Evolutionary conservation across 1,284 basidiomycete genomes (phyloP).

Genomic region (Ceratobasidium sp.): DNA sequence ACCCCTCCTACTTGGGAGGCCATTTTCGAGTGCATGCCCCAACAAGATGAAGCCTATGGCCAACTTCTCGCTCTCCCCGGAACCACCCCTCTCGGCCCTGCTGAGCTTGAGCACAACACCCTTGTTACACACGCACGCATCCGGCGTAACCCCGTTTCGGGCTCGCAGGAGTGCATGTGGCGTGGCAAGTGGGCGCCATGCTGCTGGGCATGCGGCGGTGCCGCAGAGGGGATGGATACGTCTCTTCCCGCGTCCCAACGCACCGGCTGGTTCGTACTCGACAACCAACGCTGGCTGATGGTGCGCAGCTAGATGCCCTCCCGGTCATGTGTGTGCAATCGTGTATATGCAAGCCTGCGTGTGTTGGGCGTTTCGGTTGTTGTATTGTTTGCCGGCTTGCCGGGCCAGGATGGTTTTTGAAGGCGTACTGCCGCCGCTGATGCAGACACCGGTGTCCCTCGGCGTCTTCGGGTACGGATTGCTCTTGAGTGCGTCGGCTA

Average conservation of each 20-base stretch:
- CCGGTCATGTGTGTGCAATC: constrained; percentile 10
- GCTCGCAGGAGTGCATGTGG: constrained; percentile 42
- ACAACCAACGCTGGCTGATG: constrained; percentile 39
- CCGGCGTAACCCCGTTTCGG: constrained; percentile 31
- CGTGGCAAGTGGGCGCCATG: constrained; percentile 38
- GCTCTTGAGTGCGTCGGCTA: constrained; percentile 25
- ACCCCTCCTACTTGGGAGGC: constrained; percentile 41
- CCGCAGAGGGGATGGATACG: constrained; percentile 41
- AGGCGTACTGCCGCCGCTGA: not conserved
- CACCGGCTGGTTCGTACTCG: constrained; percentile 44
- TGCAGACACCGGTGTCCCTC: constrained; percentile 20
- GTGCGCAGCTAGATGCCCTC: constrained; percentile 27
- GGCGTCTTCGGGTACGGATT: not conserved
- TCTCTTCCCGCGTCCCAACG: constrained; percentile 38
- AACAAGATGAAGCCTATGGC: constrained; percentile 41
- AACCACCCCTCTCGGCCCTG: constrained; percentile 34
- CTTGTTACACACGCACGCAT: constrained; percentile 35
- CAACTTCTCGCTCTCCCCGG: constrained; percentile 37
- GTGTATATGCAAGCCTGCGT: constrained; percentile 30
- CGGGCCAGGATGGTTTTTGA: constrained; percentile 3
- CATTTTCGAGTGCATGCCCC: constrained; percentile 41
- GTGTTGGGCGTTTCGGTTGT: constrained; percentile 25
- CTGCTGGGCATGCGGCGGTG: constrained; percentile 42
- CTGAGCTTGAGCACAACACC: constrained; percentile 41
- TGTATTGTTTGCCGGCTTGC: constrained; percentile 29